These are phyloP conservation scores for Chimonanthus salicifolius DNA, from an alignment of 164 flowering plant genomes.

Conservation along the genomic window DNA sequence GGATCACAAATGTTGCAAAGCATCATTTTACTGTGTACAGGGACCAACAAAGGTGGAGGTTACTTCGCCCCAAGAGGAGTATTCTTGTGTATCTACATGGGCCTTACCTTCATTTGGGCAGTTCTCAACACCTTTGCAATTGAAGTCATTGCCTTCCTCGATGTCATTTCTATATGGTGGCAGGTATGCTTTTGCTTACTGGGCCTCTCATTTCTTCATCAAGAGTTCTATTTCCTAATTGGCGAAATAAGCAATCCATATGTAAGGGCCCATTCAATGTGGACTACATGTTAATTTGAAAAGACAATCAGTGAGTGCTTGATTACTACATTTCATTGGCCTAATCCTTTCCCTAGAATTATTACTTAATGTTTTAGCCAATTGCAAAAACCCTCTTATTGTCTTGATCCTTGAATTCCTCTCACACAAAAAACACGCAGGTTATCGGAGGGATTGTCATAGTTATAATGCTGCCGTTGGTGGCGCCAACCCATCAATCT, in stretches of 20 bases:
- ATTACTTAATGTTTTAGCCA: too few species aligned
- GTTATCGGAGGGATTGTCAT: slow-evolving; percentile 49
- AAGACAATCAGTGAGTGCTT: too few species aligned
- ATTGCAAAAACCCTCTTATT: not conserved
- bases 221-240: too few species aligned
- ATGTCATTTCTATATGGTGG: slow-evolving; percentile 76
- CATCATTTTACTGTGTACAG: slow-evolving; percentile 54
- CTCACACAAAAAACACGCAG: slow-evolving; percentile 17
- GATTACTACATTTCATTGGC: too few species aligned
- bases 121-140: slow-evolving; percentile 62
- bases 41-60: slow-evolving; percentile 68
- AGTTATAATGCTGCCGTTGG: slow-evolving; percentile 61
- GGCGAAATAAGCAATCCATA: too few species aligned
- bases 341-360: too few species aligned
- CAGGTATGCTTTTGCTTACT: slow-evolving; percentile 36
- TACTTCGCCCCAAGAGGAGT: slow-evolving; percentile 63
- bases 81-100: slow-evolving; percentile 62
- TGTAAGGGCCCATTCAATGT: too few species aligned
- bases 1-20: slow-evolving; percentile 62
- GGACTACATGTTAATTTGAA: too few species aligned
- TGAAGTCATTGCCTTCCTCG: slow-evolving; percentile 62
- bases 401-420: not conserved
- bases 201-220: not conserved
- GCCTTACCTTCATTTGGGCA: slow-evolving; percentile 61
- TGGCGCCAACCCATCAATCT: slow-evolving; percentile 43